Percentiles rank a stretch among this genome's conserved stretches.
These are phyloP conservation scores for Neofusicoccum cordaticola DNA, from an alignment of 2,329 filamentous ascomycete genomes.

Conservation along the genomic window DNA sequence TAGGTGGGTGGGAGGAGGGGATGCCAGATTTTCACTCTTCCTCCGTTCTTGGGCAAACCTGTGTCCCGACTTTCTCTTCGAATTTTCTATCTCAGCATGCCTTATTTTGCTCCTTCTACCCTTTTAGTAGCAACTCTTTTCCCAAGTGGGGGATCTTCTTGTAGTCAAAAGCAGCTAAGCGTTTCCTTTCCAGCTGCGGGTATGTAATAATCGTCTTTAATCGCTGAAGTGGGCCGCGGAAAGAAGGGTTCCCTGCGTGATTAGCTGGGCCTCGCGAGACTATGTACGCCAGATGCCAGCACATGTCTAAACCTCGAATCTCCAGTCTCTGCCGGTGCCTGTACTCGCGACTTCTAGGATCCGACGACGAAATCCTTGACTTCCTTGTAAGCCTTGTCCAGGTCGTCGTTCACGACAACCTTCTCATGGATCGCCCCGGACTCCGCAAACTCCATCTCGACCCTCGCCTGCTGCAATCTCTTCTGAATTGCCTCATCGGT, in stretches of 20 bases:
- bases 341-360: neutral
- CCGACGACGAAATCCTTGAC: conserved; percentile 53
- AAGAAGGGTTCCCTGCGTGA: neutral
- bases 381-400: conserved; percentile 49
- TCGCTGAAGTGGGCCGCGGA: neutral
- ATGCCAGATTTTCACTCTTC: conserved; percentile 4
- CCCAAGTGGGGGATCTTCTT: neutral
- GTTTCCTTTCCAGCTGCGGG: conserved; percentile 15
- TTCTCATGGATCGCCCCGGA: conserved; percentile 49
- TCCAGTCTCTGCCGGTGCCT: too few species aligned
- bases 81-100: conserved; percentile 14
- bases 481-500: conserved; percentile 49
- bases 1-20: conserved; percentile 6
- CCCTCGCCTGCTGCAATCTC: conserved; percentile 47
- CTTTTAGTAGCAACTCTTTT: conserved; percentile 16
- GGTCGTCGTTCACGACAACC: conserved; percentile 51
- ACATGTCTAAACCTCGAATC: neutral
- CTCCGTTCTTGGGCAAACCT: neutral
- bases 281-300: neutral
- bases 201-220: conserved; percentile 17
- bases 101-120: conserved; percentile 10
- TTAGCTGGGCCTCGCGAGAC: neutral
- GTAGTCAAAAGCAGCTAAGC: conserved; percentile 17
- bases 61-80: conserved; percentile 10
- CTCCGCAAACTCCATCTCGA: conserved; percentile 42